These are phyloP conservation scores for Haberlea rhodopensis DNA, from an alignment of 257 asterid genomes.

Conservation along the genomic window DNA sequence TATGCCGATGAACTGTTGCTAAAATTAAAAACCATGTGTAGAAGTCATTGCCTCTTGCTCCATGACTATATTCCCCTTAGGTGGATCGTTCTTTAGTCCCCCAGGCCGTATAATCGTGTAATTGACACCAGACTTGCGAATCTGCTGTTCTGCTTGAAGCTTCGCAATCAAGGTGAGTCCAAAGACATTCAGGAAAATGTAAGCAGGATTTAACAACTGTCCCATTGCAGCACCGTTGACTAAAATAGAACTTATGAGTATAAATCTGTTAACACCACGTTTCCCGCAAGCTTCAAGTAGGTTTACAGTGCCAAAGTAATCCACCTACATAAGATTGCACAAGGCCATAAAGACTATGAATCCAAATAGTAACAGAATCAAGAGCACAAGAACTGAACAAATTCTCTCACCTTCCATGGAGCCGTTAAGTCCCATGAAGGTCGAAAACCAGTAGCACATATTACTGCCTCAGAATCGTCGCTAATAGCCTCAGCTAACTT, in stretches of 20 bases:
- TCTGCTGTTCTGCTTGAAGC: slow-evolving; percentile 88
- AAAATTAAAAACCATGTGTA: neutral
- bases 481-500: slow-evolving; percentile 82
- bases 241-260: slow-evolving; percentile 84
- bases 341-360: slow-evolving; percentile 18
- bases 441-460: slow-evolving; percentile 89
- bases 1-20: neutral
- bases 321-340: slow-evolving; percentile 54
- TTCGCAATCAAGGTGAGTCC: slow-evolving; percentile 86
- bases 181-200: slow-evolving; percentile 76
- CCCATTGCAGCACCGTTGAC: slow-evolving; percentile 99
- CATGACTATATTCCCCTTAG: slow-evolving; percentile 83
- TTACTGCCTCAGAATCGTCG: slow-evolving; percentile 86
- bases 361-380: neutral
- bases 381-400: slow-evolving; percentile 2
- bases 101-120: slow-evolving; percentile 94
- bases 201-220: slow-evolving; percentile 80
- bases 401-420: slow-evolving; percentile 81
- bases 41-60: slow-evolving; percentile 77
- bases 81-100: slow-evolving; percentile 85
- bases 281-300: slow-evolving; percentile 91
- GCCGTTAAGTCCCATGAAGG: slow-evolving; percentile 74
- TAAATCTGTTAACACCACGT: slow-evolving; percentile 66
- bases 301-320: slow-evolving; percentile 88
- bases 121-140: slow-evolving; percentile 88